Percentiles rank a stretch among this genome's conserved stretches.
Evolutionary conservation across 2,329 filamentous ascomycete genomes (phyloP).

Genomic region (Trichoderma sp.): DNA sequence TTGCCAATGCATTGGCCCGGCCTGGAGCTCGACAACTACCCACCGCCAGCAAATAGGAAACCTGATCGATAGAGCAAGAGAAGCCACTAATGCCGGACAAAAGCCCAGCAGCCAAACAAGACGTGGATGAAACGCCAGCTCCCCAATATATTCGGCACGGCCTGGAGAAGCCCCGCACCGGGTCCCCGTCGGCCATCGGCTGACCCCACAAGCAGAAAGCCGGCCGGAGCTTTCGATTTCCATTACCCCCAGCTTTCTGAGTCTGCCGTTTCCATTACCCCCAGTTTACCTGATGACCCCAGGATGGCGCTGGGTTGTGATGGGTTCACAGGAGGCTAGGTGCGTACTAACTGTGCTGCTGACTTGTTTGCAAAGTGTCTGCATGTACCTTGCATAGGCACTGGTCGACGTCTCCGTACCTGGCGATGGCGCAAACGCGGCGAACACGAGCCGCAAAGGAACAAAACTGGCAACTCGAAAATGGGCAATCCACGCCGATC

Average conservation of each 20-base stretch:
- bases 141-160: slow-evolving; percentile 17
- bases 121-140: not conserved
- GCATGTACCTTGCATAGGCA: not conserved
- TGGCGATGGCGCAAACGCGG: slow-evolving; percentile 4
- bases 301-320: not conserved
- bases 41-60: not conserved
- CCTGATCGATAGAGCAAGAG: not conserved
- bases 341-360: slow-evolving; percentile 13
- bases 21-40: not conserved
- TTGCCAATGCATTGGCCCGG: not conserved
- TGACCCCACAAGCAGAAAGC: slow-evolving; percentile 17
- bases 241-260: slow-evolving; percentile 41
- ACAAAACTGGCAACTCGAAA: not conserved
- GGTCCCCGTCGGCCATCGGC: slow-evolving; percentile 21
- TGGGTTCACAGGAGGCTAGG: not conserved
- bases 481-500: not conserved
- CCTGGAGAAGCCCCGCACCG: slow-evolving; percentile 19
- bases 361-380: not conserved
- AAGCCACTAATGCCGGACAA: slow-evolving; percentile 10
- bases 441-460: not conserved
- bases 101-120: not conserved
- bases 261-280: slow-evolving; percentile 38
- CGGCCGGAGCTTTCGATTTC: slow-evolving; percentile 30
- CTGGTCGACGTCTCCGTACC: not conserved
- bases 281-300: slow-evolving; percentile 41